Conservation (phyloP, 768 basidiomycete genomes). For the Crassisporium funariophilum region DNA sequence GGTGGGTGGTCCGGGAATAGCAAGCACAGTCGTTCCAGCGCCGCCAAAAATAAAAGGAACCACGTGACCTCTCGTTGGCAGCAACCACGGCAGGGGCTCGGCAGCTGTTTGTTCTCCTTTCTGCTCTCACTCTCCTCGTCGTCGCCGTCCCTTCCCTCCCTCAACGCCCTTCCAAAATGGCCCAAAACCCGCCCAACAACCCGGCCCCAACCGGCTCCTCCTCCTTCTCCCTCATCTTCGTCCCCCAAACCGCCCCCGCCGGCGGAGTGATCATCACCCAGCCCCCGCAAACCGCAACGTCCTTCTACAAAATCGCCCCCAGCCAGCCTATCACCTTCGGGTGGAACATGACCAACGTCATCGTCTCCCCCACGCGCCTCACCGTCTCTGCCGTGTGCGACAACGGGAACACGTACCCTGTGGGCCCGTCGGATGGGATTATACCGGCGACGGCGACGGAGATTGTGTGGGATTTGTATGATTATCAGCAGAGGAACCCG, state of each 20-base stretch:
- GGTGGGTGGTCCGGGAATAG: too few relatives aligned
- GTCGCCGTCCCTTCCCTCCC: too few relatives aligned
- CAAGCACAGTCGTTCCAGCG: too few relatives aligned
- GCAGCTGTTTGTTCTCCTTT: too few relatives aligned
- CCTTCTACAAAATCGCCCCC: slow-evolving; percentile 86
- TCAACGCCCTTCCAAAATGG: too few relatives aligned
- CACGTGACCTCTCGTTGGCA: too few relatives aligned
- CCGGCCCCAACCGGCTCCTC: slow-evolving; percentile 1
- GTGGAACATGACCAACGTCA: slow-evolving; percentile 84
- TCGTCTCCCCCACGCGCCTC: slow-evolving; percentile 69
- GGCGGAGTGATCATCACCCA: slow-evolving; percentile 76
- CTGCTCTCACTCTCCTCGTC: too few relatives aligned
- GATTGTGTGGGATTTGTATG: slow-evolving; percentile 80
- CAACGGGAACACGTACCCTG: slow-evolving; percentile 89
- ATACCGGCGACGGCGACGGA: slow-evolving; percentile 70
- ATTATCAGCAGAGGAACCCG: slow-evolving; percentile 64
- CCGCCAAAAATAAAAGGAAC: too few relatives aligned
- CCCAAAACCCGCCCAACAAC: not conserved
- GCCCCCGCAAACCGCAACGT: slow-evolving; percentile 78
- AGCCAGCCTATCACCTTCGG: slow-evolving; percentile 80
- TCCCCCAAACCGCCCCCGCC: slow-evolving; percentile 41
- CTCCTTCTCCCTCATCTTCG: slow-evolving; percentile 16
- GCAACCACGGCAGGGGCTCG: too few relatives aligned
- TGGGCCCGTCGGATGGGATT: slow-evolving; percentile 75
- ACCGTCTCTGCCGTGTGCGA: slow-evolving; percentile 83